phyloP scores from a whole-genome alignment of 202 grass and related monocot genomes.

The Dendrocalamus latiflorus region DNA sequence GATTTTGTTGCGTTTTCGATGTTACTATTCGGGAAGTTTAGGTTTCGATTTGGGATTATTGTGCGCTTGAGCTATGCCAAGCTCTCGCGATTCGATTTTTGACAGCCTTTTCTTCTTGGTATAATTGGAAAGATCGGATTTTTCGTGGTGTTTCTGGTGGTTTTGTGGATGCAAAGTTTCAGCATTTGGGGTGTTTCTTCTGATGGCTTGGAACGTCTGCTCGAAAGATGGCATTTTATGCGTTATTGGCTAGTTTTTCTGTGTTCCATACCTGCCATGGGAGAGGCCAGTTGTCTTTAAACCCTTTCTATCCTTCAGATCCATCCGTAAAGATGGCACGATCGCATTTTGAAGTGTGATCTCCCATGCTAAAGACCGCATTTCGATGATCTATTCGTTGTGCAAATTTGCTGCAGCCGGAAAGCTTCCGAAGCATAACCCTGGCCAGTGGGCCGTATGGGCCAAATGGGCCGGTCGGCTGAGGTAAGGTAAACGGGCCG shows the following conservation, averaged over 20 bases:
- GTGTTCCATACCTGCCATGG: not conserved
- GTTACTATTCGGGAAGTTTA: not conserved
- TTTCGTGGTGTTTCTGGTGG: not conserved
- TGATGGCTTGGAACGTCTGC: not conserved
- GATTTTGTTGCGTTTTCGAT: not conserved
- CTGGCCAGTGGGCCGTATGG: too few relatives aligned
- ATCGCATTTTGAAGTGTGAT: not conserved
- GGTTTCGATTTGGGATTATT: not conserved
- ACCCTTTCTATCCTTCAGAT: constrained; percentile 6
- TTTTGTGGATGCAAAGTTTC: not conserved
- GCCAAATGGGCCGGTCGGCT: too few relatives aligned
- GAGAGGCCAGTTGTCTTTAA: not conserved
- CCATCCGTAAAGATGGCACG: not conserved
- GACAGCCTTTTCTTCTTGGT: not conserved
- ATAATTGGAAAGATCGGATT: not conserved
- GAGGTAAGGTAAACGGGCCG: too few relatives aligned
- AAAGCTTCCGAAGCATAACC: too few relatives aligned
- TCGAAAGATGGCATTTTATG: not conserved
- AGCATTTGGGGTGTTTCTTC: not conserved
- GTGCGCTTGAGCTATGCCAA: not conserved
- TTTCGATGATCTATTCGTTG: not conserved
- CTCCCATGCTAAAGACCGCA: not conserved
- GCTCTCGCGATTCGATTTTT: not conserved
- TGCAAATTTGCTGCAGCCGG: constrained; percentile 56
- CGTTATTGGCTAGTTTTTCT: constrained; percentile 2